Base-by-base conservation (phyloP, 352 stramenopile genomes). In the Pythium volutum region DNA sequence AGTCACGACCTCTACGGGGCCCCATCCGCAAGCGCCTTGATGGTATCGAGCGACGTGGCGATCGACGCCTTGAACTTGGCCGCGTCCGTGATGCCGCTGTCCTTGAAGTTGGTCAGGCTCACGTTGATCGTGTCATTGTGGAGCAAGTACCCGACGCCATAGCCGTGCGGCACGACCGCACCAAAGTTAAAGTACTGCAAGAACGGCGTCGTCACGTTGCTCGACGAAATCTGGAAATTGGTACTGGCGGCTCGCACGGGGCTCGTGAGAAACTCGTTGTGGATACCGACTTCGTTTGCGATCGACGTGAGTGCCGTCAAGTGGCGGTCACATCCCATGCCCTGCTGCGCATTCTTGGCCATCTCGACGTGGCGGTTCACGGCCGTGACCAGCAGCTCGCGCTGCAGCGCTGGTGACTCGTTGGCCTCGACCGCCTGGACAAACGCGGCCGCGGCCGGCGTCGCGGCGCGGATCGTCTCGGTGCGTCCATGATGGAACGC, bases 131-230 rank as follows among this genome's bases (percentile, higher is more conserved):
- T 71, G 69, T 94, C 76, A 69, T 77, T 89, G 53, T 96, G 84
- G 18, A 97, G 71, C 62, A 96, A 64, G 69, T 97, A 97, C 56
- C 89, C 91, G 34, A 96, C 69, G 18, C 91, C 91, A 68, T 97
- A 97, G 43, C 91, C 91, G 25, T 95, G 73, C 1, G 82, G 79
- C 38, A 92, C 82, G 22, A 96, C 88, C 10, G 91, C 81, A 25
- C 91, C 91, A 70, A 97, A 97, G 50, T 76, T 84, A 34, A 97
- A 97, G 66, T 93, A 96, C 43, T 93, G 69, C 48, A 97, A 64
- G 69, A 95, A 96, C 10, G 88, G 91, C 59, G 65, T 82, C 33
- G 88, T 96, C 26, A 97, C 82, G 68, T 97, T 97, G 71, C 88
- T 97, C 29, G 91, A 96, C 36, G 87, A 96, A 59, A 97, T 81